Conservation (phyloP, 2,329 filamentous ascomycete species). For the Lasiodiplodia gonubiensis region DNA sequence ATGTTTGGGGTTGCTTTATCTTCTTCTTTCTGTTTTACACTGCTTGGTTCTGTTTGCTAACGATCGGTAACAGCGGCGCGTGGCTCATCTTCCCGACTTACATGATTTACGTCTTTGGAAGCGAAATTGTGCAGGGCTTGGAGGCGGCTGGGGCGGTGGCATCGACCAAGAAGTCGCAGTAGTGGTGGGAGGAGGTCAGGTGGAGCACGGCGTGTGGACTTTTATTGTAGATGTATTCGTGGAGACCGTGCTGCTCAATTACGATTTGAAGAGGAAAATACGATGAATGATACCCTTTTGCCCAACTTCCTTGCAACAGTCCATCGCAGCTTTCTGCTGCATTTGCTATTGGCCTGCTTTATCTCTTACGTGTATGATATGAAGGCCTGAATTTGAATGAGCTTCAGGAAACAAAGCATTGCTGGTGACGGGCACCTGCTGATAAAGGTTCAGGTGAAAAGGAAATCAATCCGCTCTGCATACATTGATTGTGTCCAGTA, state of each 20-base stretch:
- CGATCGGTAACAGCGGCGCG: conserved; percentile 55
- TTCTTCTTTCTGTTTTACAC: background rate
- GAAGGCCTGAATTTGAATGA: no score
- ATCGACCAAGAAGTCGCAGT: conserved; percentile 30
- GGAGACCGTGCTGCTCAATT: conserved; percentile 29
- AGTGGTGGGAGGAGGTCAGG: background rate
- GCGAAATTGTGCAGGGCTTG: conserved; percentile 66
- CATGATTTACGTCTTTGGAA: conserved; percentile 64
- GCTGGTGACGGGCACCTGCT: no score
- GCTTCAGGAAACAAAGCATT: no score
- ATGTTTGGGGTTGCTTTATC: background rate
- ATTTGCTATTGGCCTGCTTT: no score
- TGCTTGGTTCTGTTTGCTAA: conserved; percentile 32
- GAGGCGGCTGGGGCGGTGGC: conserved; percentile 43
- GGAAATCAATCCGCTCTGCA: no score
- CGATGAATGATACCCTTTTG: conserved; percentile 23
- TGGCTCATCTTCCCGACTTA: conserved; percentile 70
- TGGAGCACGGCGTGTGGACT: background rate
- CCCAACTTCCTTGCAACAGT: background rate
- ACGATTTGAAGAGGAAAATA: conserved; percentile 3
- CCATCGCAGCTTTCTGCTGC: background rate
- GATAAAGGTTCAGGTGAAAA: no score
- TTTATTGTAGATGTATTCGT: conserved; percentile 2
- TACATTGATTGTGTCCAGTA: no score
- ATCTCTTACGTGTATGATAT: no score